Conservation (phyloP, 176 grass and related monocot species). For the Zoysia japonica region DNA sequence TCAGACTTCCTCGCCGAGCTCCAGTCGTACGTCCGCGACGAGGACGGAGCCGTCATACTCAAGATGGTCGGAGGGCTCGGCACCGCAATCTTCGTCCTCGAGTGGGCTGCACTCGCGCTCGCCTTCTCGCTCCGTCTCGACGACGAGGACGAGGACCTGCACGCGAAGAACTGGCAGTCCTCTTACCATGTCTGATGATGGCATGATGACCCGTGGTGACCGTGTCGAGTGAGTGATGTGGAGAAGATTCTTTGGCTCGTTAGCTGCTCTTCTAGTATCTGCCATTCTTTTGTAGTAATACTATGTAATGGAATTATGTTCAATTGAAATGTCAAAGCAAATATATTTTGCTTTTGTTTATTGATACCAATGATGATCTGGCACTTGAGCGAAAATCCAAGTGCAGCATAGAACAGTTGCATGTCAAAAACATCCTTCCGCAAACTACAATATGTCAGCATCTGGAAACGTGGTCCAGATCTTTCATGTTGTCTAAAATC, state of each 20-base stretch:
- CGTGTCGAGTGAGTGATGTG: not conserved
- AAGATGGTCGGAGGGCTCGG: slow-evolving; percentile 96
- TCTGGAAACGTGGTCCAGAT: slow-evolving; percentile 24
- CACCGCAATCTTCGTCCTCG: slow-evolving; percentile 71
- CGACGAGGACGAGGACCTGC: slow-evolving; percentile 21
- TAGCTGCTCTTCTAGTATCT: not conserved
- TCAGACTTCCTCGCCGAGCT: slow-evolving; percentile 78
- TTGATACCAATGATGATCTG: not conserved
- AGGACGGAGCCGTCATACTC: slow-evolving; percentile 86
- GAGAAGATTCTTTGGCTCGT: slow-evolving; percentile 33
- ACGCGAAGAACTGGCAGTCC: slow-evolving; percentile 67
- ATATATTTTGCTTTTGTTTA: slow-evolving; percentile 40
- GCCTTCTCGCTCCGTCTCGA: slow-evolving; percentile 68
- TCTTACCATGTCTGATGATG: slow-evolving; percentile 63
- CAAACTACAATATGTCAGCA: slow-evolving; percentile 18
- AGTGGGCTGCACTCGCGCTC: slow-evolving; percentile 86
- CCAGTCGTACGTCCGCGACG: slow-evolving; percentile 85
- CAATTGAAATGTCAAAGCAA: slow-evolving; percentile 38
- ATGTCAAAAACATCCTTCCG: not conserved
- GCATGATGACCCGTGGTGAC: not conserved
- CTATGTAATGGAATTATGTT: slow-evolving; percentile 3
- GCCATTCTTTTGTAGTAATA: slow-evolving; percentile 27
- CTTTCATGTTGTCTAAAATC: slow-evolving; percentile 10
- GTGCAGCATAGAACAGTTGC: not conserved
- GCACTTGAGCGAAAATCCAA: too few relatives aligned